phyloP scores from a whole-genome alignment of 441 rosid genomes.

The Dalechampia spathulata region DNA sequence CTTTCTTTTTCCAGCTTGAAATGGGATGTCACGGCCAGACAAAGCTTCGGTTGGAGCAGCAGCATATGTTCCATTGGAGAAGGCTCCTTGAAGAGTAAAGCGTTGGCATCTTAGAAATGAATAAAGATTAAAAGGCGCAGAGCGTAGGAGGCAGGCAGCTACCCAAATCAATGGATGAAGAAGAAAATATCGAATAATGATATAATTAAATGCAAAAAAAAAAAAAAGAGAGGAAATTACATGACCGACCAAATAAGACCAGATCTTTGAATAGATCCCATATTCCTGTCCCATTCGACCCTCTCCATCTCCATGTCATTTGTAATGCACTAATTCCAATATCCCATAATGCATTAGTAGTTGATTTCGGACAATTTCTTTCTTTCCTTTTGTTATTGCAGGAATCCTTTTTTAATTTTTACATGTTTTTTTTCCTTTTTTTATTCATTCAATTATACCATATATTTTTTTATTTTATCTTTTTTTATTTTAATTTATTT shows the following conservation, averaged over 20 bases:
- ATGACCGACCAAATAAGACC: constrained; percentile 36
- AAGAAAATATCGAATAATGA: too few relatives aligned
- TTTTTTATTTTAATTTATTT: too few relatives aligned
- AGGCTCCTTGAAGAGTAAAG: not conserved
- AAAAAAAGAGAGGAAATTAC: constrained; percentile 3
- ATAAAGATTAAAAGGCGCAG: constrained; percentile 9
- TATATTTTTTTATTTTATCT: too few relatives aligned
- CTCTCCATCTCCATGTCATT: constrained; percentile 6
- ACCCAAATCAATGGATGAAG: constrained; percentile 23
- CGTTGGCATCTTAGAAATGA: constrained; percentile 26
- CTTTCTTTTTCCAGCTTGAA: constrained; percentile 14
- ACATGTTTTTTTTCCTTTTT: too few relatives aligned
- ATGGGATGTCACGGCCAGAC: constrained; percentile 14
- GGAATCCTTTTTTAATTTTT: too few relatives aligned
- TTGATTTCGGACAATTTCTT: too few relatives aligned
- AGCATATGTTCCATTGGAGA: too few relatives aligned
- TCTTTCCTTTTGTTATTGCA: too few relatives aligned
- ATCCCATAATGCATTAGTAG: not conserved
- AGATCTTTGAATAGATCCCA: constrained; percentile 30
- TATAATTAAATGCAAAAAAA: not conserved
- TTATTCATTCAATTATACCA: too few relatives aligned
- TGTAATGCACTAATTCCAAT: constrained; percentile 25
- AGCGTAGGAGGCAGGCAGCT: constrained; percentile 17
- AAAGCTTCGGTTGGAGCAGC: not conserved
- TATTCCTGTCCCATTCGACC: constrained; percentile 31